Evolutionary conservation across 306 rosid species (phyloP), one percentile per base, ranked within the genome.

Genomic region (Malus asiatica): DNA sequence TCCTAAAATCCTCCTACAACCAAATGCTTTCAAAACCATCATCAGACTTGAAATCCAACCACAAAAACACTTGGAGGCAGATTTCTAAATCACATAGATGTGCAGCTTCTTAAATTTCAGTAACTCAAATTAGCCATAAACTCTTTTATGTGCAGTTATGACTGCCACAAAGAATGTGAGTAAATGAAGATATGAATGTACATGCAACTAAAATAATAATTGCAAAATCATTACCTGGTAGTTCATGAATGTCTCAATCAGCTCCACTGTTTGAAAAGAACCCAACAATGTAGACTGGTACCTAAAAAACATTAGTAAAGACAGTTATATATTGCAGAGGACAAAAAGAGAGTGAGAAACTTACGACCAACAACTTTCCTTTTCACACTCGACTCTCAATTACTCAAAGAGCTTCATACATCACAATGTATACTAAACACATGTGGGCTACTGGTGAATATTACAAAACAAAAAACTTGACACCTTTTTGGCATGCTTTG

Each of bases 211-310:
- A 4, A 68, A 30, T 3, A 68, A 13, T 16, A 32, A 22, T 11
- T 9, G 19, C 45, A 75, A 15, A 30, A 75, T 68, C 48, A 67
- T 74, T 84, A 95, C 98, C 97, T 95, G 97, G 73, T 95, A 95
- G 78, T 95, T 95, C 98, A 95, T 90, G 80, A 92, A 95, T 75
- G 98, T 95, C 86, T 95, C 97, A 51, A 95, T 92, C 71, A 95
- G 84, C 76, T 95, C 98, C 77, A 83, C 95, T 4, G 98, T 92
- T 83, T 95, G 98, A 83, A 86, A 95, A 67, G 97, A 90, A 40
- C 98, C 98, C 18, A 92, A 85, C 84, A 95, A 82, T 30, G 98
- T 95, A 38, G 98, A 95, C 62, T 95, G 98, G 68, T 95, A 95
- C 98, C 98, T 95, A 83, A 68, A 87, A 73, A 72, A 14, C 3